Evolutionary conservation across 257 asterid species (phyloP).

Genomic region (Euphrasia confusa): DNA sequence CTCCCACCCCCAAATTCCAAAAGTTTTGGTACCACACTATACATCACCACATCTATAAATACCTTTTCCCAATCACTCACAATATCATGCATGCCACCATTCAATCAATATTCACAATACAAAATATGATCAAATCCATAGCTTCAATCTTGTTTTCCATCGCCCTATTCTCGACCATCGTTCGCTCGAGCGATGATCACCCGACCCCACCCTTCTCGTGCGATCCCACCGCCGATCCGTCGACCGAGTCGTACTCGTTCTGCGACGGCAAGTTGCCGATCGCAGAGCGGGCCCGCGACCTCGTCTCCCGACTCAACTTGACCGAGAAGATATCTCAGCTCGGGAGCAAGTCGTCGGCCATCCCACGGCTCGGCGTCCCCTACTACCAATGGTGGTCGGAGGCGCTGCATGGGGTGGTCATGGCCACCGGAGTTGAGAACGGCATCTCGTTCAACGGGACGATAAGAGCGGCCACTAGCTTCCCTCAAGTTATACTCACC

Average conservation of each 20-base stretch:
- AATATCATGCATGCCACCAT: not conserved
- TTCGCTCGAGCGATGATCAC: slow-evolving; percentile 1
- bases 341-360: slow-evolving; percentile 40
- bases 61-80: not conserved
- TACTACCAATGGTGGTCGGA: slow-evolving; percentile 67
- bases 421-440: slow-evolving; percentile 35
- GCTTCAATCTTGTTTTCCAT: slow-evolving; percentile 11
- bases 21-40: too few species aligned
- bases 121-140: slow-evolving; percentile 9
- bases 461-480: slow-evolving; percentile 47
- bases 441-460: slow-evolving; percentile 35
- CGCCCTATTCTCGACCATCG: not conserved
- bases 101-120: not conserved
- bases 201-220: slow-evolving; percentile 47
- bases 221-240: slow-evolving; percentile 25
- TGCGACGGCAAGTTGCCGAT: slow-evolving; percentile 33
- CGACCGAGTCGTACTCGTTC: slow-evolving; percentile 33
- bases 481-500: slow-evolving; percentile 77
- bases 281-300: slow-evolving; percentile 32
- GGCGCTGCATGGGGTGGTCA: slow-evolving; percentile 54
- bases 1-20: not conserved
- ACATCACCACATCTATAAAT: too few species aligned
- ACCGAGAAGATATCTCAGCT: slow-evolving; percentile 52
- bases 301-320: slow-evolving; percentile 38
- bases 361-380: slow-evolving; percentile 47